phyloP scores from a whole-genome alignment of 768 basidiomycete species.

The Leucocoprinus leucothites region DNA sequence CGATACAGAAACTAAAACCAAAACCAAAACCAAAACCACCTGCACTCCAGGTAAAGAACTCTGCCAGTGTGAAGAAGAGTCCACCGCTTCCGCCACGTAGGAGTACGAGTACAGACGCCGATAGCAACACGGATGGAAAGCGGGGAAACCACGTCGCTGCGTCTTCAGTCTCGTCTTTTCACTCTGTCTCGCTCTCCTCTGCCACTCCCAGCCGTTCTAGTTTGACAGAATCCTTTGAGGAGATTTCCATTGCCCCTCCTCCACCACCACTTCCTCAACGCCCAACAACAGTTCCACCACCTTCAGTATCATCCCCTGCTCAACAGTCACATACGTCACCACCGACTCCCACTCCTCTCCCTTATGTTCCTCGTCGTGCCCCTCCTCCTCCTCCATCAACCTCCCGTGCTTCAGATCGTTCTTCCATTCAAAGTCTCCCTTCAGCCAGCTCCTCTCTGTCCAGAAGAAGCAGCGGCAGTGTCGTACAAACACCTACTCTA shows the following conservation, averaged over 20 bases:
- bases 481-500: conserved; percentile 21
- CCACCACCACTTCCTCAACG: conserved; percentile 50
- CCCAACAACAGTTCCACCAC: conserved; percentile 23
- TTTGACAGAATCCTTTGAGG: conserved; percentile 72
- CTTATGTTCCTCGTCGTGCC: conserved; percentile 37
- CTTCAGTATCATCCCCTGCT: conserved; percentile 27
- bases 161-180: conserved; percentile 80
- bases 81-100: conserved; percentile 4
- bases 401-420: conserved; percentile 56
- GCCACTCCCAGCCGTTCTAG: conserved; percentile 51
- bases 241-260: conserved; percentile 52
- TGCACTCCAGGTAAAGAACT: background rate
- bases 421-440: conserved; percentile 63
- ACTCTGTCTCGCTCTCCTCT: conserved; percentile 78
- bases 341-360: conserved; percentile 26
- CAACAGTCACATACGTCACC: conserved; percentile 25
- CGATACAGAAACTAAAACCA: background rate
- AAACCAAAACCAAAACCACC: conserved; percentile 12
- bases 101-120: background rate
- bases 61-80: conserved; percentile 5
- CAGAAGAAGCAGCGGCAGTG: conserved; percentile 16
- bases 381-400: conserved; percentile 42
- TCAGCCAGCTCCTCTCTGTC: conserved; percentile 31
- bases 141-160: conserved; percentile 28
- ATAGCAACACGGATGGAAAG: conserved; percentile 19